Base-by-base conservation (phyloP, 2,329 filamentous ascomycete genomes). In the Colletotrichum salicis region DNA sequence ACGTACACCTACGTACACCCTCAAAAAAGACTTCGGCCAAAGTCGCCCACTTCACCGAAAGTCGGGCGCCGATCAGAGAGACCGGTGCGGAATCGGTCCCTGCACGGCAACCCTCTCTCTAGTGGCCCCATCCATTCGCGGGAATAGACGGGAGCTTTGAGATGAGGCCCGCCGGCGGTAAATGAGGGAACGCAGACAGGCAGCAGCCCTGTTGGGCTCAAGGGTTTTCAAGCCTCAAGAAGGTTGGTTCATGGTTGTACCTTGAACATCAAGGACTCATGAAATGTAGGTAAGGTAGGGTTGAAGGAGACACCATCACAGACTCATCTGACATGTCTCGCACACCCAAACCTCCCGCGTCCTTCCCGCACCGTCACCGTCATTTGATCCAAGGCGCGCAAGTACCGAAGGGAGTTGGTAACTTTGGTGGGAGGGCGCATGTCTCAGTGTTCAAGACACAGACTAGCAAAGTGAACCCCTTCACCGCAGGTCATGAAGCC, bases 401-500 rank as follows among this genome's bases (percentile, higher is more conserved):
- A 71, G 59, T 55, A 31, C 45, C 69, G 51, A 48, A 48, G 41
- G 22, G 19, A 19, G 41, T 48, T 48, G 69, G 58, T 5, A 29
- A 29, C 27, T 29, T 29, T 29, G 27, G 27, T 29, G 54, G 54
- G 24, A 55, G 54, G 59, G 65, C 65, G 65, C 29, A 71, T 71
- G 69, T 71, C 69, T 72, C 59, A 61, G 33, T 70, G 35, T 72
- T 60, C 41, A 64, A 70, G 60, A 70, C 65, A 64, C 11, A 19
- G 29, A 15, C 61, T 31, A 55, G 5, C 35, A 48, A 22, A 55
- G 45, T 10, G 45, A 51, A 54, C 58, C 57, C 69, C 54, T 56
- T 71, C 70, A 72, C 70, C 70, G 70, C 70, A 72, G 70, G 70
- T 70, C 70, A 72, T 61, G 65, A 51, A 62, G 54, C 45, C 45